Evolutionary conservation across 1,284 basidiomycete species (phyloP).

Genomic region (Filobasidium uniguttulatum): DNA sequence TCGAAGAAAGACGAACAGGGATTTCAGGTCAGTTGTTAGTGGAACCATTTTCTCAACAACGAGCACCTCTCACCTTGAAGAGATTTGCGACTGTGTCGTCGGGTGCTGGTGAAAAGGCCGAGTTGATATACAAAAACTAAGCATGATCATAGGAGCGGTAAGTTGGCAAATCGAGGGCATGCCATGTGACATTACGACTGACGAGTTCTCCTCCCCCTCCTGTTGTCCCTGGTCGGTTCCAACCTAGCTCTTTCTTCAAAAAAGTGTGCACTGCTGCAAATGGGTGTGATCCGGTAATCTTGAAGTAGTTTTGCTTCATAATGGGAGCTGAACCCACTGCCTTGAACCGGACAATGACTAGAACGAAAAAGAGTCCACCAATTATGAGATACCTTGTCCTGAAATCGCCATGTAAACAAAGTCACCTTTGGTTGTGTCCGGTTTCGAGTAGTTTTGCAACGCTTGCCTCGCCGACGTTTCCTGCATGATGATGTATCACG

Average conservation of each 20-base stretch:
- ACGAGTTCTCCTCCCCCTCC: slow-evolving; percentile 67
- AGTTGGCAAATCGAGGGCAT: background rate
- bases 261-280: slow-evolving; percentile 96
- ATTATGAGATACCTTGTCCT: too few species aligned
- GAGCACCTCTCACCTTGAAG: slow-evolving; percentile 46
- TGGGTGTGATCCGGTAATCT: slow-evolving; percentile 84
- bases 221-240: slow-evolving; percentile 42
- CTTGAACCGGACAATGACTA: slow-evolving; percentile 94
- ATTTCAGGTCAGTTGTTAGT: background rate
- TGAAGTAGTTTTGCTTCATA: slow-evolving; percentile 98
- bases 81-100: slow-evolving; percentile 80
- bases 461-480: background rate
- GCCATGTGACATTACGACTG: slow-evolving; percentile 30
- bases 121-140: slow-evolving; percentile 95
- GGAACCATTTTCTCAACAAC: background rate
- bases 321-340: slow-evolving; percentile 97
- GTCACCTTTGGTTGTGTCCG: background rate
- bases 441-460: background rate
- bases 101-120: slow-evolving; percentile 87
- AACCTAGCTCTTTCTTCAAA: slow-evolving; percentile 73
- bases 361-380: background rate
- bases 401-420: too few species aligned
- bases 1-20: background rate
- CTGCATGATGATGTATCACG: too few species aligned
- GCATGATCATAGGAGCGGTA: background rate